These are phyloP conservation scores for Grigorovia humatica DNA, from an alignment of 805 yeast genomes.

Conservation along the genomic window DNA sequence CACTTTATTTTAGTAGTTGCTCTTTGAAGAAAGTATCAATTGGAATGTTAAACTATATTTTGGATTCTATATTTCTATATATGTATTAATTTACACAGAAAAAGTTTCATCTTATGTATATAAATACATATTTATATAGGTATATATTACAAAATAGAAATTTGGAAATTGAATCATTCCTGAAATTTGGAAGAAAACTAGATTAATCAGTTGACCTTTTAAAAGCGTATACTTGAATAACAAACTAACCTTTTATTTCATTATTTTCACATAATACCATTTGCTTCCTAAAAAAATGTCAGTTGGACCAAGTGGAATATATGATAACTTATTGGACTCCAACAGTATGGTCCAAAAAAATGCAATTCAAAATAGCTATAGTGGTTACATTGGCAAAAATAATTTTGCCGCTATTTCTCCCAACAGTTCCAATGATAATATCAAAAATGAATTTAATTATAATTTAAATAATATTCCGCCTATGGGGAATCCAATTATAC, in stretches of 20 bases:
- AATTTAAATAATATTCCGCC: neutral
- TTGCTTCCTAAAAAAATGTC: neutral
- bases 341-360: neutral
- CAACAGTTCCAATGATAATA: neutral
- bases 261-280: too few species aligned
- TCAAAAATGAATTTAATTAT: neutral
- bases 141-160: too few species aligned
- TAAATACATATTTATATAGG: too few species aligned
- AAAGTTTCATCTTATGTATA: neutral
- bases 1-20: neutral
- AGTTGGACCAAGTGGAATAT: neutral
- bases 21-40: neutral
- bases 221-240: too few species aligned
- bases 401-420: neutral
- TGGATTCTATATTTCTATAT: neutral
- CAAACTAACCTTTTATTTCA: too few species aligned
- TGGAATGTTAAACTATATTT: neutral
- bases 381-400: too few species aligned
- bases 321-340: neutral
- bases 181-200: too few species aligned
- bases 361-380: too few species aligned
- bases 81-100: neutral
- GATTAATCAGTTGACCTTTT: too few species aligned
- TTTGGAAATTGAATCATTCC: too few species aligned
- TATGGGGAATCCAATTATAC: neutral